These are phyloP conservation scores for Hymenoscyphus fraxineus DNA, from an alignment of 2,329 filamentous ascomycete species.

Conservation along the genomic window DNA sequence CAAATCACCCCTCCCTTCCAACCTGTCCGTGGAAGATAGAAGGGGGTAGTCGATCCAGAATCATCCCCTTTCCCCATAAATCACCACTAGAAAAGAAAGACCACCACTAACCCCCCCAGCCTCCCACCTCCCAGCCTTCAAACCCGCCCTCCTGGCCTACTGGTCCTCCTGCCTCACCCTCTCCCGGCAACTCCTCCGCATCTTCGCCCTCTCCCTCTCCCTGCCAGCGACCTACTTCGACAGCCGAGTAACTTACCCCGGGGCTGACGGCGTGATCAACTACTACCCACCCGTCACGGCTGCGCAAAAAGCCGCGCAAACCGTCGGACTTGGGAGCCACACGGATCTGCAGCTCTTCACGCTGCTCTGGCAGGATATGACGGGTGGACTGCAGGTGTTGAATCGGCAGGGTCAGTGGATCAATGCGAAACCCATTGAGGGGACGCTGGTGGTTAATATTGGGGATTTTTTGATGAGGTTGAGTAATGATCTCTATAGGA, in stretches of 20 bases:
- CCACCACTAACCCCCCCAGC: too few species aligned
- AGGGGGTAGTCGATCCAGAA: too few species aligned
- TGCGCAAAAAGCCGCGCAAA: conserved; percentile 29
- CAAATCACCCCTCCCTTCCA: too few species aligned
- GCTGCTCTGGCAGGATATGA: conserved; percentile 45
- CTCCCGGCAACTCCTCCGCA: conserved; percentile 46
- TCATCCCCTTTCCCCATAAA: too few species aligned
- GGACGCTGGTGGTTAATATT: conserved; percentile 50
- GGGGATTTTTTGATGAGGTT: conserved; percentile 50
- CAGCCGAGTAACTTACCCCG: conserved; percentile 49
- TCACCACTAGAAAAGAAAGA: too few species aligned
- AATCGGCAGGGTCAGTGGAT: conserved; percentile 43
- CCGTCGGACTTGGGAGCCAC: conserved; percentile 44
- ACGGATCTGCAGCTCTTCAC: conserved; percentile 49
- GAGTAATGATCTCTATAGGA: conserved; percentile 48
- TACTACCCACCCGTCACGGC: conserved; percentile 42
- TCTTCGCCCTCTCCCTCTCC: conserved; percentile 53
- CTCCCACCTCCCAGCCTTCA: conserved; percentile 18
- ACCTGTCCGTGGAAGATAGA: too few species aligned
- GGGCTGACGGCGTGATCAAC: conserved; percentile 41
- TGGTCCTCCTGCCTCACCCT: conserved; percentile 47
- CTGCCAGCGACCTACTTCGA: conserved; percentile 55
- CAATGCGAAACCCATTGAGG: conserved; percentile 42
- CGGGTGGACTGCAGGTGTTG: conserved; percentile 42
- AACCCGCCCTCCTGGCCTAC: conserved; percentile 44